Conservation (phyloP, 2,329 filamentous ascomycete species). For the Clonostachys solani region DNA sequence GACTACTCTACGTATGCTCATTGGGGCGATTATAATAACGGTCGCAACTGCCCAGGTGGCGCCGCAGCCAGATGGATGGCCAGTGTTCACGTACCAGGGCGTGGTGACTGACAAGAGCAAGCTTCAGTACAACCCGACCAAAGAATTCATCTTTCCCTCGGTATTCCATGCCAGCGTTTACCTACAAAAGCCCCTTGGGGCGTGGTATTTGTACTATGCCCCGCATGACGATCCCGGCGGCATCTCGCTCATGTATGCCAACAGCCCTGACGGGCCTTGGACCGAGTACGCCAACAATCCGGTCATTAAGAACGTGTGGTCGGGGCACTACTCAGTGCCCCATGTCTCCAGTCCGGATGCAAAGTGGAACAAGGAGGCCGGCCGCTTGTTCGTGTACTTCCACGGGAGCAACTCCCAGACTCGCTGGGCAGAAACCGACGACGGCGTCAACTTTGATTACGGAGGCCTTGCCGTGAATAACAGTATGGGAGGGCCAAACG, state of each 20-base stretch:
- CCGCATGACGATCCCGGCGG: slow-evolving; percentile 16
- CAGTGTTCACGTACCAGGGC: slow-evolving; percentile 11
- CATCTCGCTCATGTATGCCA: slow-evolving; percentile 12
- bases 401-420: slow-evolving; percentile 9
- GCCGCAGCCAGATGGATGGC: slow-evolving; percentile 10
- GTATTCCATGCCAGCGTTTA: slow-evolving; percentile 14
- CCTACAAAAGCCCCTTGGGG: slow-evolving; percentile 7
- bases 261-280: slow-evolving; percentile 8
- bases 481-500: slow-evolving; percentile 11
- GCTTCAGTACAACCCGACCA: slow-evolving; percentile 14
- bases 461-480: slow-evolving; percentile 12
- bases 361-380: slow-evolving; percentile 6
- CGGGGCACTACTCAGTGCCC: slow-evolving; percentile 6
- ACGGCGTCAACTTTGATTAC: slow-evolving; percentile 8
- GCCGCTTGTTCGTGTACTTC: slow-evolving; percentile 8
- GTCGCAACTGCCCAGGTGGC: slow-evolving; percentile 4
- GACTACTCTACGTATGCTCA: not conserved
- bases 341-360: slow-evolving; percentile 11
- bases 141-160: slow-evolving; percentile 17
- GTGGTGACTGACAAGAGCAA: slow-evolving; percentile 10
- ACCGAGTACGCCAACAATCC: slow-evolving; percentile 8
- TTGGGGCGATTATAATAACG: not conserved
- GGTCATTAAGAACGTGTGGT: slow-evolving; percentile 6
- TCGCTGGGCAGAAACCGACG: slow-evolving; percentile 8
- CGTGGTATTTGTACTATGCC: slow-evolving; percentile 18